Base-by-base conservation (phyloP, 2,329 filamentous ascomycete genomes). In the Ophiostoma triangulosporum region DNA sequence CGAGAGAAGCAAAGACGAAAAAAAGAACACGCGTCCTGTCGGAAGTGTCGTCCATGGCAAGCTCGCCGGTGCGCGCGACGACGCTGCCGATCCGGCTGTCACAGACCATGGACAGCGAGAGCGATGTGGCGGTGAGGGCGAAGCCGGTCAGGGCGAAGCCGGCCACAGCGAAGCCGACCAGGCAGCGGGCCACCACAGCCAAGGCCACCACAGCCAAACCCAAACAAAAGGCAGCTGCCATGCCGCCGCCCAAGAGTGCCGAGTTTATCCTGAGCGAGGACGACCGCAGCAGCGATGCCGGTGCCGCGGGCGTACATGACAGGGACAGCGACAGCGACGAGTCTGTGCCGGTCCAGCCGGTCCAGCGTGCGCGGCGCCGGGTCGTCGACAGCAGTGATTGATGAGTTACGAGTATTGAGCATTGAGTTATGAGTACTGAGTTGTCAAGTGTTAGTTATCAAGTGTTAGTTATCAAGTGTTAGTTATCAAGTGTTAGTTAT, bases 21-120 rank as follows among this genome's bases (percentile, higher is more conserved):
- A 40, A 12, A n/a, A n/a, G n/a, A n/a, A n/a, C n/a, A n/a, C n/a
- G n/a, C n/a, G n/a, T n/a, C n/a, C n/a, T n/a, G n/a, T n/a, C n/a
- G n/a, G n/a, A n/a, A n/a, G n/a, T n/a, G 26, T n/a, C 46, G 36
- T 22, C 15, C 15, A 12, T 22, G n/a, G 27, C 27, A 15, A 54
- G 48, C 15, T 31, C 22, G 49, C 35, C 48, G 31, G 33, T 3
- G 20, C 38, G 27, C 52, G 56, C 11, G 55, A 53, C 43, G 29
- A 50, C 38, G 5, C 38, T 55, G 45, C 58, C 57, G 8, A 52
- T 57, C 24, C 52, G 48, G 15, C 50, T 58, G n/a, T 50, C 58
- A 32, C 56, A 59, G 52, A 51, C 53, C n/a, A 33, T 48, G 24
- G 52, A 53, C 29, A 48, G 46, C 38, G 52, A 54, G 33, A 49